Base-by-base conservation (phyloP, 495 filamentous ascomycete species). In the Pseudomonodictys pantanalensis region DNA sequence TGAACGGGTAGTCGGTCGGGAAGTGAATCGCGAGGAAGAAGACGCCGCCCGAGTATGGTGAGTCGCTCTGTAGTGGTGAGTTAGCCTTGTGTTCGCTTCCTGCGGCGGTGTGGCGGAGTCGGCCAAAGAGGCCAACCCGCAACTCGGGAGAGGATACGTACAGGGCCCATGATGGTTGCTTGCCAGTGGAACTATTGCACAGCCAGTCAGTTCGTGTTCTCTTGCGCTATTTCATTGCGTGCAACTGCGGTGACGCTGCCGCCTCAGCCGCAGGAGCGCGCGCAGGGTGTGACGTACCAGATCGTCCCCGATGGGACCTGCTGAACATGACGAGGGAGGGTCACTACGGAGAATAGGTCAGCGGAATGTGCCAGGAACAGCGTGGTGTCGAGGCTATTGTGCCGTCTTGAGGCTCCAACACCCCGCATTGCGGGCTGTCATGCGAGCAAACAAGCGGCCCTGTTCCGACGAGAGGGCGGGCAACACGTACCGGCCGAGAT, bases 1-100 rank as follows among this genome's bases (percentile, higher is more conserved):
- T 98, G 84, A 98, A 98, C 3, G 93, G 93, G 77, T 98, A 98
- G 81, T 98, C 93, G 79, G 93, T 98, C 62, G 93, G 93, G 83
- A 98, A 98, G 78, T 96, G 90, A 69, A 98, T 98, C 57, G 86
- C 83, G 51, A 98, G 81, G 85, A 98, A 98, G 83, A 98, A 98
- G 64, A 98, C 92, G 67, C 93, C 93, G 69, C 91, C 89, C 17
- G 90, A 89, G 81, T 97, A 98, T 75, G 93, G 93, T 59, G 89
- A 95, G 76, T 98, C 93, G 73, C 85, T 81, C 90, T 90, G 65
- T 17, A 18, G 28, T 58, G 42, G 29, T 18, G 11, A 32, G 61
- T 67, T 48, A 69, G 53, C 46, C 43, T 42, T 11, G 23, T 9
- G 20, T 24, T 15, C 54, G 25, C 30, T 20, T 41, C 15, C 5